These are phyloP conservation scores for Lachancea meyersii DNA, from an alignment of 805 yeast genomes.

Conservation along the genomic window DNA sequence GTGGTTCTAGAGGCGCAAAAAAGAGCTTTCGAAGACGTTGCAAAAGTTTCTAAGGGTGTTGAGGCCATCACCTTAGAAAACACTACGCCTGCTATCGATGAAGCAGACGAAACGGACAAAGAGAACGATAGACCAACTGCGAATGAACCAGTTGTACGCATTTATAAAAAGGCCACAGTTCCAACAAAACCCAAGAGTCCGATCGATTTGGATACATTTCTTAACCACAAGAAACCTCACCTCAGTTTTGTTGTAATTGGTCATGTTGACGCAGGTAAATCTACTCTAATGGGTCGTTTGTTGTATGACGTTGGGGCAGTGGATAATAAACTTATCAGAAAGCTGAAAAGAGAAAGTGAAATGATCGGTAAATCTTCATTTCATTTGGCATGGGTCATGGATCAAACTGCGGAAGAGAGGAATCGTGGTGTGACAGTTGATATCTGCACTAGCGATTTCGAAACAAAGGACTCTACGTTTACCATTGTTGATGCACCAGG, in stretches of 20 bases:
- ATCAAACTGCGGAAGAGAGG: constrained; percentile 96
- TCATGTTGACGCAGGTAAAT: constrained; percentile 98
- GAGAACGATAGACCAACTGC: constrained; percentile 19
- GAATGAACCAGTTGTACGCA: constrained; percentile 16
- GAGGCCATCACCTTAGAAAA: constrained; percentile 22
- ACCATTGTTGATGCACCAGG: constrained; percentile 99
- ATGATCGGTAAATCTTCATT: constrained; percentile 99
- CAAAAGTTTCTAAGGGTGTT: constrained; percentile 22
- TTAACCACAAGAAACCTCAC: constrained; percentile 91
- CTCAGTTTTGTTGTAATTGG: constrained; percentile 96
- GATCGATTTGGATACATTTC: constrained; percentile 65
- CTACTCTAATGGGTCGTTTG: constrained; percentile 97
- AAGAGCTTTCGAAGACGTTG: constrained; percentile 36
- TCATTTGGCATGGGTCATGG: constrained; percentile 99
- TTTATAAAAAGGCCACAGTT: constrained; percentile 24
- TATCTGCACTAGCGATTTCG: constrained; percentile 94
- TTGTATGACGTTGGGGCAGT: constrained; percentile 91
- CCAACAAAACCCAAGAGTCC: constrained; percentile 31
- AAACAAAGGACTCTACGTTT: constrained; percentile 89
- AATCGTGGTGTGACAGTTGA: constrained; percentile 98
- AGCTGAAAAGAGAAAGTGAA: constrained; percentile 93
- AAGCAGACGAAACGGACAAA: constrained; percentile 26
- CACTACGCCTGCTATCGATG: constrained; percentile 16
- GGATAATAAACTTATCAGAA: constrained; percentile 92
- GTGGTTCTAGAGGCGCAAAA: constrained; percentile 53